Evolutionary conservation across 2,329 filamentous ascomycete genomes (phyloP).

Genomic region (Alternaria brassicicola): DNA sequence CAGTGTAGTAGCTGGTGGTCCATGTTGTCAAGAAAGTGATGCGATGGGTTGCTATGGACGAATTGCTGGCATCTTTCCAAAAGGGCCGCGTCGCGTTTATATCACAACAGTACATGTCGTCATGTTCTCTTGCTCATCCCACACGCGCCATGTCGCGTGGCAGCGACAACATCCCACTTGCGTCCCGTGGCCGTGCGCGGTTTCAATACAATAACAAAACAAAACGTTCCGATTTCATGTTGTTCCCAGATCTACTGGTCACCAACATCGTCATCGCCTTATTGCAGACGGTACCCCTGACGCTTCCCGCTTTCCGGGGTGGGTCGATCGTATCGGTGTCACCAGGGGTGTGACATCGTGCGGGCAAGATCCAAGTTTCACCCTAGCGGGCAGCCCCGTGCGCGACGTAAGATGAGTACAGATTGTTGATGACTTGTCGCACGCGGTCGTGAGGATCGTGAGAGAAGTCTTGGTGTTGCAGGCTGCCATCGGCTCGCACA

Average conservation of each 20-base stretch:
- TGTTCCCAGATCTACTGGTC: conserved; percentile 49
- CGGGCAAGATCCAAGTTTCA: neutral
- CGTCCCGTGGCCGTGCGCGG: conserved; percentile 7
- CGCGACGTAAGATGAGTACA: neutral
- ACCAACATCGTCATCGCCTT: conserved; percentile 26
- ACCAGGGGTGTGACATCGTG: neutral
- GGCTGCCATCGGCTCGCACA: conserved; percentile 14
- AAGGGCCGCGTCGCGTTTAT: conserved; percentile 4
- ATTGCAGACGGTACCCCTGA: conserved; percentile 1
- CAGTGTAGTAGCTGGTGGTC: neutral
- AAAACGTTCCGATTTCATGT: conserved; percentile 20
- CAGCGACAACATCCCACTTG: conserved; percentile 3
- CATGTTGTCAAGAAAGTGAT: neutral
- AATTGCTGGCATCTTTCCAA: neutral
- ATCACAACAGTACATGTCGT: conserved; percentile 7
- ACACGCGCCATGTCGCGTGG: conserved; percentile 11
- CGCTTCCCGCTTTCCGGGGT: conserved; percentile 1
- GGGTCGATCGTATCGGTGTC: neutral
- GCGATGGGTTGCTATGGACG: neutral
- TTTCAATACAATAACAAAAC: conserved; percentile 12
- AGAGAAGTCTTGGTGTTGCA: conserved; percentile 13
- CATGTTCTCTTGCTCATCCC: conserved; percentile 8
- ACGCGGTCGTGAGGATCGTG: conserved; percentile 1
- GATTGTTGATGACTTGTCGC: neutral
- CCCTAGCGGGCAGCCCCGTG: neutral